Evolutionary conservation across 2,329 filamentous ascomycete genomes (phyloP).

Genomic region (Claviceps sp.): DNA sequence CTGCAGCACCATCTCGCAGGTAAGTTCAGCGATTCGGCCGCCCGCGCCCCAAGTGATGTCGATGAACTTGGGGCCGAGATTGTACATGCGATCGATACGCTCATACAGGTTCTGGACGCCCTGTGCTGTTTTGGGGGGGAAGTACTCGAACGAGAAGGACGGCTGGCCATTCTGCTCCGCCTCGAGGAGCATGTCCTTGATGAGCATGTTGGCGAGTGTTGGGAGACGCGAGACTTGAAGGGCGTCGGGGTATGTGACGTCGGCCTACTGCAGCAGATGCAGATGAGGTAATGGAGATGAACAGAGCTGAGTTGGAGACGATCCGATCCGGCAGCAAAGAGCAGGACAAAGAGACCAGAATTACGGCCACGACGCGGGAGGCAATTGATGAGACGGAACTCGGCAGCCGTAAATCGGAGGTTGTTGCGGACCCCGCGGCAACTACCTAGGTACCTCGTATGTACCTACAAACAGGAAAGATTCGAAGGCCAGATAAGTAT

Average conservation of each 20-base stretch:
- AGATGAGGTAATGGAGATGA: no score
- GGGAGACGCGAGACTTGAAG: not conserved
- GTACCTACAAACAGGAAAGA: not conserved
- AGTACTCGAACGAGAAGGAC: constrained; percentile 98
- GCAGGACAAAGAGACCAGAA: no score
- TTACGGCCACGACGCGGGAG: no score
- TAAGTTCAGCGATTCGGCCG: constrained; percentile 79
- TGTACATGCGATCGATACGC: constrained; percentile 98
- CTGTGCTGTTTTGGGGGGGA: constrained; percentile 92
- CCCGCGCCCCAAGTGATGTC: constrained; percentile 98
- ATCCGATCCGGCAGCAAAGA: no score
- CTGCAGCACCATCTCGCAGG: constrained; percentile 93
- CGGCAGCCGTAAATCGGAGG: no score
- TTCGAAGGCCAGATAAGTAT: no score
- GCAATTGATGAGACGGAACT: no score
- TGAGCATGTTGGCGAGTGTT: constrained; percentile 64
- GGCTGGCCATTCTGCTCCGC: constrained; percentile 66
- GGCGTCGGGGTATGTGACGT: not conserved
- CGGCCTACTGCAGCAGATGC: no score
- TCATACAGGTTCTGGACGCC: constrained; percentile 99
- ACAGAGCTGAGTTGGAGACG: no score
- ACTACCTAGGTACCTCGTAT: no score
- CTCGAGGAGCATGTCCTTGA: constrained; percentile 79
- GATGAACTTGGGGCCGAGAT: constrained; percentile 86
- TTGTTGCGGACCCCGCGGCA: no score